These are phyloP conservation scores for Wickerhamiella galacta DNA, from an alignment of 805 yeast species.

Conservation along the genomic window DNA sequence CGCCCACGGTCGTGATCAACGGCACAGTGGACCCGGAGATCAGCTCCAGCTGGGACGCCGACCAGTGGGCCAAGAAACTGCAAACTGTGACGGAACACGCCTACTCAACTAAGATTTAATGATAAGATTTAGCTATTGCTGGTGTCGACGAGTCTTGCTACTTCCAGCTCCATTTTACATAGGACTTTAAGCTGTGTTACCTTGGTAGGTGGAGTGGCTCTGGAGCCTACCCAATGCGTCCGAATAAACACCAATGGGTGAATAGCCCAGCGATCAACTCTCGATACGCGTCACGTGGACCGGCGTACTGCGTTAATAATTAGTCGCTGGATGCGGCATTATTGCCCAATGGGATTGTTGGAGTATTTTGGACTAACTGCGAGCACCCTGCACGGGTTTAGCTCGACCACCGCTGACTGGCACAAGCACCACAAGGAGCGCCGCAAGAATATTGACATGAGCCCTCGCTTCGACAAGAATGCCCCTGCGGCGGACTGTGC, in stretches of 20 bases:
- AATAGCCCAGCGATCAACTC: too few species aligned
- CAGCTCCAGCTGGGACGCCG: conserved; percentile 44
- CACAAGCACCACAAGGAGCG: background rate
- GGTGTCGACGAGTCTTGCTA: too few species aligned
- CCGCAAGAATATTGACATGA: background rate
- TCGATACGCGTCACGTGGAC: too few species aligned
- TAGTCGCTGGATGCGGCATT: too few species aligned
- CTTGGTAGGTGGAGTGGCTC: too few species aligned
- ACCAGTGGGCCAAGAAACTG: conserved; percentile 25
- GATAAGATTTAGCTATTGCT: background rate
- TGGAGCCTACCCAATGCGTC: too few species aligned
- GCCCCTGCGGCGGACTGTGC: background rate
- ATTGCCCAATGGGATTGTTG: background rate
- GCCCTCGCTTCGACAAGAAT: background rate
- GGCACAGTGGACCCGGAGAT: conserved; percentile 44
- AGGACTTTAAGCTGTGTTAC: too few species aligned
- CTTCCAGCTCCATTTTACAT: too few species aligned
- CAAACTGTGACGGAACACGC: background rate
- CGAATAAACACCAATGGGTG: too few species aligned
- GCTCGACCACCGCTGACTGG: background rate
- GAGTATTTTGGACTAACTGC: background rate
- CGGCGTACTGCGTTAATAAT: too few species aligned
- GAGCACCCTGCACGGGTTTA: too few species aligned
- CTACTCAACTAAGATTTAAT: background rate
- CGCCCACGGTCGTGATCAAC: conserved; percentile 61